Conservation (phyloP, 148 eudicot species). For the Rhododendron vialii region DNA sequence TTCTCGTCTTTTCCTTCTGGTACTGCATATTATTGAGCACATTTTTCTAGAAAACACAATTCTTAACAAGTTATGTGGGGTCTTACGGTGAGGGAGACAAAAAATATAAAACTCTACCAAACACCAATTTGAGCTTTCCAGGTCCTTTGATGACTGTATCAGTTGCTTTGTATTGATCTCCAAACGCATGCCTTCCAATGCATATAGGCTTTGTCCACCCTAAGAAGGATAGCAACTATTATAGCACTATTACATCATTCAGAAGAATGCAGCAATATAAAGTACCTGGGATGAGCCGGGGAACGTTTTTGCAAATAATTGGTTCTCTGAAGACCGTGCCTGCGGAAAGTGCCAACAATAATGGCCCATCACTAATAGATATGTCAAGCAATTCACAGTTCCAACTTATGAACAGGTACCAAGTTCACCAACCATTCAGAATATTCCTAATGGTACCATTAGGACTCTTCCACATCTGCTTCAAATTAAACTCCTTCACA, state of each 20-base stretch:
- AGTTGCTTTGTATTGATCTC: constrained; percentile 75
- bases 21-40: constrained; percentile 30
- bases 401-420: not conserved
- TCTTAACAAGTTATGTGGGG: not conserved
- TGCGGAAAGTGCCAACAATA: constrained; percentile 17
- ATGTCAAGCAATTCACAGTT: not conserved
- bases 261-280: not conserved
- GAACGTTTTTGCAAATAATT: constrained; percentile 65
- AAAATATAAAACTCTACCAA: constrained; percentile 34
- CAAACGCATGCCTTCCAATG: constrained; percentile 85
- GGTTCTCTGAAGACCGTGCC: constrained; percentile 84
- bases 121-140: constrained; percentile 67
- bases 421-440: constrained; percentile 53
- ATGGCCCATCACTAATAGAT: not conserved
- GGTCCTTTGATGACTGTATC: constrained; percentile 67
- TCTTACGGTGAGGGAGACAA: not conserved
- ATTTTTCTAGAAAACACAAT: not conserved
- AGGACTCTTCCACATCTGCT: constrained; percentile 80
- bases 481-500: constrained; percentile 58
- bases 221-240: constrained; percentile 8
- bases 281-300: constrained; percentile 62
- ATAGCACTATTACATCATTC: not conserved
- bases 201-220: constrained; percentile 77
- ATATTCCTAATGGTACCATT: constrained; percentile 80
- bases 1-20: constrained; percentile 60